Conservation (phyloP, 2,329 filamentous ascomycete genomes). For the Cryphonectria naterciae region DNA sequence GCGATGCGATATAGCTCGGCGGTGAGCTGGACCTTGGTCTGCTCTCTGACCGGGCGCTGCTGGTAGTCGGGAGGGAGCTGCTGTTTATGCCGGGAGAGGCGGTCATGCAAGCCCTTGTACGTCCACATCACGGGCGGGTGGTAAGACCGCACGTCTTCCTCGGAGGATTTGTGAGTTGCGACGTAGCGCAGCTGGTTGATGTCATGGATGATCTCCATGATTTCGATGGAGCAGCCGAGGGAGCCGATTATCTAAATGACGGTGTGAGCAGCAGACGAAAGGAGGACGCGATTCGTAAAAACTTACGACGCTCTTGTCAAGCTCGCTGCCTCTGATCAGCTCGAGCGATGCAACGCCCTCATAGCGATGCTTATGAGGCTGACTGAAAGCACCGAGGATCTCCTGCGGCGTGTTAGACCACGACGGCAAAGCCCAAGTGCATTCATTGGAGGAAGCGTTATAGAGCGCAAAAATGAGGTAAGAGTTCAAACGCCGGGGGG, state of each 20-base stretch:
- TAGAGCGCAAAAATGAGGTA: not conserved
- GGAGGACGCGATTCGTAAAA: not conserved
- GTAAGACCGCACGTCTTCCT: conserved; percentile 3
- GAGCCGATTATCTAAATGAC: conserved; percentile 49
- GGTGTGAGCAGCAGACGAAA: not conserved
- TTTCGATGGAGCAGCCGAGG: conserved; percentile 51
- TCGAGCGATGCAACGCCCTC: conserved; percentile 36
- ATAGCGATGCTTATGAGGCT: conserved; percentile 35
- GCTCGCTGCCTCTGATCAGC: conserved; percentile 36
- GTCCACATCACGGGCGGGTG: conserved; percentile 34
- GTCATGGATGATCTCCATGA: conserved; percentile 48
- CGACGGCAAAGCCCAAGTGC: too few species aligned
- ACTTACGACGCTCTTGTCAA: conserved; percentile 40
- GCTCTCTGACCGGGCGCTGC: conserved; percentile 26
- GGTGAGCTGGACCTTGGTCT: conserved; percentile 44
- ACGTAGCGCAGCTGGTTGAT: conserved; percentile 43
- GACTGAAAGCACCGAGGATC: conserved; percentile 49
- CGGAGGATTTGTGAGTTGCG: conserved; percentile 4
- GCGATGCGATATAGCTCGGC: conserved; percentile 57
- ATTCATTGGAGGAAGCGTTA: too few species aligned
- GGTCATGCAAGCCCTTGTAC: conserved; percentile 35
- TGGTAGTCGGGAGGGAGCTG: conserved; percentile 36
- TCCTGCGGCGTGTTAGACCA: conserved; percentile 32
- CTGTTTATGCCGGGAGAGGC: conserved; percentile 36
- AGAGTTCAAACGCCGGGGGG: too few species aligned